A percentile compares a stretch with the other conserved stretches of the same genome.
These are phyloP conservation scores for Picocystis salinarum DNA, from an alignment of 139 green algal genomes.

Conservation along the genomic window DNA sequence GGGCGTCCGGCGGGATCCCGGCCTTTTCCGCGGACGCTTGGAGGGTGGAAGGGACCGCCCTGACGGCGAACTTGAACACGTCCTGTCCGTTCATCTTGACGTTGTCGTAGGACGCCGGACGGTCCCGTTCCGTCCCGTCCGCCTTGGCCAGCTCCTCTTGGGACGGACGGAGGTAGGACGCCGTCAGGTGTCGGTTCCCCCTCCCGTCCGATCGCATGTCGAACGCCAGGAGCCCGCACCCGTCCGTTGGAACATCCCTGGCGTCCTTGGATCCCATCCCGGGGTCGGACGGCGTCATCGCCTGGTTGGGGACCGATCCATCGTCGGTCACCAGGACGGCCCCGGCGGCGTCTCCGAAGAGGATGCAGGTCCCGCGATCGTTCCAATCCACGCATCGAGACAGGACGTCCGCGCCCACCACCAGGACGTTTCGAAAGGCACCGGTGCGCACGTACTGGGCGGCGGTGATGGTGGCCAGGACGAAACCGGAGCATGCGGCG, in stretches of 20 bases:
- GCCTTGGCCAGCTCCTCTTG: neutral
- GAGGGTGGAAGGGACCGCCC: slow-evolving; percentile 64
- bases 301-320: neutral
- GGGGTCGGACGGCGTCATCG: neutral
- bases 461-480: slow-evolving; percentile 74
- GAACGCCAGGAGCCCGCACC: slow-evolving; percentile 51
- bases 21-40: slow-evolving; percentile 49
- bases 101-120: slow-evolving; percentile 44
- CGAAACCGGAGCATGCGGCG: slow-evolving; percentile 92
- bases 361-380: slow-evolving; percentile 84
- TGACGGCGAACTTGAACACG: slow-evolving; percentile 96
- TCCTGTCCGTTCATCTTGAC: slow-evolving; percentile 86
- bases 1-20: slow-evolving; percentile 25
- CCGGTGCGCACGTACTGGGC: slow-evolving; percentile 61
- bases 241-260: slow-evolving; percentile 4
- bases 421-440: slow-evolving; percentile 54
- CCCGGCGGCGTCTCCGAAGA: slow-evolving; percentile 90
- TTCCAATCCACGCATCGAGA: slow-evolving; percentile 85
- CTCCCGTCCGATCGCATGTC: slow-evolving; percentile 70
- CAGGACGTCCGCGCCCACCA: slow-evolving; percentile 85
- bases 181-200: slow-evolving; percentile 55
- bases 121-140: neutral
- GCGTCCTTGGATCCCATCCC: too few relatives aligned
- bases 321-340: slow-evolving; percentile 43
- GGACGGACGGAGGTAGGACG: slow-evolving; percentile 5